phyloP scores from a whole-genome alignment of 768 basidiomycete genomes.

The Termitomyces sp. region DNA sequence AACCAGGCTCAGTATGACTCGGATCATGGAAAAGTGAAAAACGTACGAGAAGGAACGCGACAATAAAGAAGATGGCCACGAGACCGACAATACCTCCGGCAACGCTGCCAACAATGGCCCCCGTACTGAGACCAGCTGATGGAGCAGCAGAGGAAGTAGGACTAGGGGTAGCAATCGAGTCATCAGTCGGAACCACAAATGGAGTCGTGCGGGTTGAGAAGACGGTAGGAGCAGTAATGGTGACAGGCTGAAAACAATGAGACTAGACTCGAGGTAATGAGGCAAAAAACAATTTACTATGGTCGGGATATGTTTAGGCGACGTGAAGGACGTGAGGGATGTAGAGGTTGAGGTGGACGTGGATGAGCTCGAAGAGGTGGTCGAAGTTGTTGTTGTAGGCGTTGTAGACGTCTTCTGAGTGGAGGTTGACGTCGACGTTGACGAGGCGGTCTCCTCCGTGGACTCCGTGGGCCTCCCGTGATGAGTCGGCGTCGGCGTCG shows the following conservation, averaged over 20 bases:
- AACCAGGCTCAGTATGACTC: neutral
- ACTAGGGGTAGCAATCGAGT: conserved; percentile 15
- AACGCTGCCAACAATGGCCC: conserved; percentile 37
- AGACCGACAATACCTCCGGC: conserved; percentile 38
- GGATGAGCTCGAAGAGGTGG: conserved; percentile 7
- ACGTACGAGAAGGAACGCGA: conserved; percentile 40
- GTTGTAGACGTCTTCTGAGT: neutral
- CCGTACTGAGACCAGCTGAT: conserved; percentile 30
- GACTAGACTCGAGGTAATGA: neutral
- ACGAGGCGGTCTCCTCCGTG: neutral
- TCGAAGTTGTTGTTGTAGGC: neutral
- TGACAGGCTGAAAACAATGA: conserved; percentile 15
- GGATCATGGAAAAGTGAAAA: neutral
- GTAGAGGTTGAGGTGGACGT: conserved; percentile 9
- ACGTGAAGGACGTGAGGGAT: conserved; percentile 2
- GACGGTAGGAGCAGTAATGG: conserved; percentile 12
- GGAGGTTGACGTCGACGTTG: neutral
- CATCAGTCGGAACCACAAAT: conserved; percentile 13
- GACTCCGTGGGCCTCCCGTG: neutral
- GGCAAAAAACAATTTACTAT: conserved; percentile 12
- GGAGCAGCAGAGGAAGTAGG: conserved; percentile 15
- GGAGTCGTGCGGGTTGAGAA: conserved; percentile 19
- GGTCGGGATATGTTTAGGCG: conserved; percentile 7
- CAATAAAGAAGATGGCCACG: conserved; percentile 32
- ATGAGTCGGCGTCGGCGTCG: neutral